These are phyloP conservation scores for Ampelomyces quisqualis DNA, from an alignment of 2,329 filamentous ascomycete genomes.

Conservation along the genomic window DNA sequence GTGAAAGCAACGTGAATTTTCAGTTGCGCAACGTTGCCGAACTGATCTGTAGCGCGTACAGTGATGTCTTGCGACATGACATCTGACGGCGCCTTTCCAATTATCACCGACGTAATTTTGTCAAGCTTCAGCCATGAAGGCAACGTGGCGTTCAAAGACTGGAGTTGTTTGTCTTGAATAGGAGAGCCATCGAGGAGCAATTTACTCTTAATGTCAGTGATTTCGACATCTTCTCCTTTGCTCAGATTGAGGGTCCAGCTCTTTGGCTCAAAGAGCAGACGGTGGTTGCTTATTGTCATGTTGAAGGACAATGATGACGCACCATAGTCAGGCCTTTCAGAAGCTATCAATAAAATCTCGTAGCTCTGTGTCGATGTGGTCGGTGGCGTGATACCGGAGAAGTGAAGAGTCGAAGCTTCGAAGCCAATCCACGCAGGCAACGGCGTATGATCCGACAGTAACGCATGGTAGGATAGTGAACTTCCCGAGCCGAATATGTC, in stretches of 20 bases:
- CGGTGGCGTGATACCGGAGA: constrained; percentile 70
- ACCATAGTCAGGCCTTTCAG: constrained; percentile 76
- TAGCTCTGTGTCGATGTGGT: constrained; percentile 69
- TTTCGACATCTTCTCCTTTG: constrained; percentile 33
- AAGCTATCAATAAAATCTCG: constrained; percentile 71
- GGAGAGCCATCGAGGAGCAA: constrained; percentile 43
- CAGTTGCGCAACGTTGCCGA: constrained; percentile 59
- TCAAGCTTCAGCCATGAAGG: constrained; percentile 73
- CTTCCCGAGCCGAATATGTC: constrained; percentile 63
- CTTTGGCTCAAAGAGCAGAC: constrained; percentile 63
- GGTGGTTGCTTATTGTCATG: constrained; percentile 69
- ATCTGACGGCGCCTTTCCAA: constrained; percentile 63
- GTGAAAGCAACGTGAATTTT: constrained; percentile 52
- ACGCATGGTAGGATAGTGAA: constrained; percentile 71
- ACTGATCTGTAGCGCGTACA: constrained; percentile 61
- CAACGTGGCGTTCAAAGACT: constrained; percentile 54
- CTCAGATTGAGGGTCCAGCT: constrained; percentile 35
- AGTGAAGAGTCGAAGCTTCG: constrained; percentile 62
- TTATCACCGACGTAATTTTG: constrained; percentile 59
- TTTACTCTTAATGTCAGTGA: constrained; percentile 33
- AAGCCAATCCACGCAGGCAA: constrained; percentile 85
- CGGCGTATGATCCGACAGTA: constrained; percentile 74
- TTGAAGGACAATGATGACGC: constrained; percentile 66
- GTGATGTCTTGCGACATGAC: constrained; percentile 63
- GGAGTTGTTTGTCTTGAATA: constrained; percentile 54